These are phyloP conservation scores for Russula sp. DNA, from an alignment of 768 basidiomycete species.

Conservation along the genomic window DNA sequence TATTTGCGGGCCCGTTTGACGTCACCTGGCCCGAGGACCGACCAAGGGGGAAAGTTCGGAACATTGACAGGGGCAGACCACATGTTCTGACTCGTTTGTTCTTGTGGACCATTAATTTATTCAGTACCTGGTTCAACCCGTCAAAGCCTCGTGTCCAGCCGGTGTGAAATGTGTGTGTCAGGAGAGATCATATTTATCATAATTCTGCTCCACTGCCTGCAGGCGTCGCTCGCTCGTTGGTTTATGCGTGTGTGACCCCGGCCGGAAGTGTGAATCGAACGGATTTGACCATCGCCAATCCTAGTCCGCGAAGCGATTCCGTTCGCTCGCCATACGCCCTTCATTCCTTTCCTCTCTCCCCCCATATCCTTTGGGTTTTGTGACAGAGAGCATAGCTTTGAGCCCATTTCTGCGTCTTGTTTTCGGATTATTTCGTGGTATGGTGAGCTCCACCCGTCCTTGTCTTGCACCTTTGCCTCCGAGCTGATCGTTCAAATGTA, in stretches of 20 bases:
- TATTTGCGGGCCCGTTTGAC: not conserved
- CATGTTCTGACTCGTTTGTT: not conserved
- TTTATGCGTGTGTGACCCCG: slow-evolving; percentile 1
- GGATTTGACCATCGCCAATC: slow-evolving; percentile 1
- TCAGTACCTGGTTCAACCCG: not conserved
- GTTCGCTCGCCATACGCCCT: not conserved
- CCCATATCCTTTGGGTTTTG: not conserved
- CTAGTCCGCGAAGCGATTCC: not conserved
- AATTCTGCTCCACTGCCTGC: slow-evolving; percentile 11
- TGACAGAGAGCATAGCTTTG: not conserved
- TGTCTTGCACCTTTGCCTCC: not conserved
- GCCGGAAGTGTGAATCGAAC: not conserved
- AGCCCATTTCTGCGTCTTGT: not conserved
- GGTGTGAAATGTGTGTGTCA: slow-evolving; percentile 11
- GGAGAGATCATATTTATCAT: slow-evolving; percentile 3
- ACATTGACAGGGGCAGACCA: not conserved
- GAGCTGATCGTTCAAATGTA: not conserved
- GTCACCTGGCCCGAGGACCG: not conserved
- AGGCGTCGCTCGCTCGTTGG: not conserved
- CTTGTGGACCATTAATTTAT: not conserved
- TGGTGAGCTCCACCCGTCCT: slow-evolving; percentile 2
- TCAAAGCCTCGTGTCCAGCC: slow-evolving; percentile 2
- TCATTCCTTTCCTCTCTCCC: not conserved
- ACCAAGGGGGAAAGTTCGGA: slow-evolving; percentile 8
- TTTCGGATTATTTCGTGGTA: not conserved